phyloP scores from a whole-genome alignment of 2,329 filamentous ascomycete species.

The Zasmidium angulare region DNA sequence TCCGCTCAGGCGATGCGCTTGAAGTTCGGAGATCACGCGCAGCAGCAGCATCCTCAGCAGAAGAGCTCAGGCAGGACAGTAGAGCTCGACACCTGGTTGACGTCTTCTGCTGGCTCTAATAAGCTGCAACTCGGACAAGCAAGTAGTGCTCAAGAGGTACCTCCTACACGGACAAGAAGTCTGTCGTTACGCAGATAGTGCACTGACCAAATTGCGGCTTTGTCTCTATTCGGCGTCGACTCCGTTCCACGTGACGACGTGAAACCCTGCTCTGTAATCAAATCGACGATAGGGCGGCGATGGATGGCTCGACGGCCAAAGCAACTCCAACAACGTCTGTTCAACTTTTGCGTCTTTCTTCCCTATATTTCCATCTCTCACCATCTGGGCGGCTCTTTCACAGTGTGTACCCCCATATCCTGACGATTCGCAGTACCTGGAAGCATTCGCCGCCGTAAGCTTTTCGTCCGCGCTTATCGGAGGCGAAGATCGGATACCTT shows the following conservation, averaged over 20 bases:
- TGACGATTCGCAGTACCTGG: neutral
- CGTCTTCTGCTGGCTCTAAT: too few species aligned
- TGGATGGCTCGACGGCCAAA: neutral
- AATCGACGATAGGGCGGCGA: neutral
- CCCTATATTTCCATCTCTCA: neutral
- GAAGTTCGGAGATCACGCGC: slow-evolving; percentile 1
- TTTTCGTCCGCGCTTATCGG: neutral
- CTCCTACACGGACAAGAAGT: too few species aligned
- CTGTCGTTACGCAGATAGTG: neutral
- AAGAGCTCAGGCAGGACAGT: neutral
- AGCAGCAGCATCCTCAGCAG: neutral
- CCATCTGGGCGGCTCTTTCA: neutral
- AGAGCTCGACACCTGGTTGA: too few species aligned
- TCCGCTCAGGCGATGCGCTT: slow-evolving; percentile 2
- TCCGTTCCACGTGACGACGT: neutral
- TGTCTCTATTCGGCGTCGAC: neutral
- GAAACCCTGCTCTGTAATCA: neutral
- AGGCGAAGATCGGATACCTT: neutral
- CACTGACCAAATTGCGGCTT: neutral
- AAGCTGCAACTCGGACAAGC: too few species aligned
- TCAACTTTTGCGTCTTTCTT: neutral
- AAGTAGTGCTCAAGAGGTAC: too few species aligned
- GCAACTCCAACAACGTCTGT: neutral
- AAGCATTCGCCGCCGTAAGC: neutral
- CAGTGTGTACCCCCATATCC: neutral